These are phyloP conservation scores for Mortierella claussenii DNA, from an alignment of 192 early-diverging fungal genomes.

Conservation along the genomic window DNA sequence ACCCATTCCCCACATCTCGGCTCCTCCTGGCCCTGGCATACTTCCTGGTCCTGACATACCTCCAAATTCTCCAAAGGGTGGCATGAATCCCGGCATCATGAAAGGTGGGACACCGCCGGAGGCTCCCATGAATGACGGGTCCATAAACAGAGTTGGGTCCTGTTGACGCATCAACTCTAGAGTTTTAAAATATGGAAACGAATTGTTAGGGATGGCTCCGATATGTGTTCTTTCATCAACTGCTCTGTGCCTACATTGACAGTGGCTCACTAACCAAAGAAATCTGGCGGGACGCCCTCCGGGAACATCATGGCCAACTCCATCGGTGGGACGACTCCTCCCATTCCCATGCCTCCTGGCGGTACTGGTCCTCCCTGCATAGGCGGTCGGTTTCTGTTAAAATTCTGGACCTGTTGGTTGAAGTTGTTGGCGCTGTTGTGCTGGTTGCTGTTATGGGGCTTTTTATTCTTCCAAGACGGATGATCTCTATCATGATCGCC, in stretches of 20 bases:
- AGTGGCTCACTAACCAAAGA: constrained; percentile 11
- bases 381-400: constrained; percentile 35
- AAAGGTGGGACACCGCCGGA: constrained; percentile 26
- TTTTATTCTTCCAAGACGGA: constrained; percentile 51
- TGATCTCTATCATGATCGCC: constrained; percentile 42
- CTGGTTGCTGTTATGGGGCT: constrained; percentile 27
- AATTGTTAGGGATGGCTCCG: too few relatives aligned
- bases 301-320: constrained; percentile 20
- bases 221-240: too few relatives aligned
- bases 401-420: constrained; percentile 5
- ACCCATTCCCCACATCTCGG: constrained; percentile 33
- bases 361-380: too few relatives aligned
- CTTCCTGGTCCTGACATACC: constrained; percentile 19
- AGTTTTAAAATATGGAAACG: too few relatives aligned
- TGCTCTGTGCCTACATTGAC: too few relatives aligned
- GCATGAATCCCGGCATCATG: constrained; percentile 47
- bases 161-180: constrained; percentile 51
- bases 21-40: constrained; percentile 1
- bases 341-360: constrained; percentile 5
- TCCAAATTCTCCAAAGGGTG: constrained; percentile 41
- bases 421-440: constrained; percentile 24
- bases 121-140: constrained; percentile 32
- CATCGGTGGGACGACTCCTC: constrained; percentile 6
- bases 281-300: constrained; percentile 41
- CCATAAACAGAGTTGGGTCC: constrained; percentile 43